Evolutionary conservation across 768 basidiomycete species (phyloP), one percentile per base, ranked within the genome.

Genomic region (Bullera alba): DNA sequence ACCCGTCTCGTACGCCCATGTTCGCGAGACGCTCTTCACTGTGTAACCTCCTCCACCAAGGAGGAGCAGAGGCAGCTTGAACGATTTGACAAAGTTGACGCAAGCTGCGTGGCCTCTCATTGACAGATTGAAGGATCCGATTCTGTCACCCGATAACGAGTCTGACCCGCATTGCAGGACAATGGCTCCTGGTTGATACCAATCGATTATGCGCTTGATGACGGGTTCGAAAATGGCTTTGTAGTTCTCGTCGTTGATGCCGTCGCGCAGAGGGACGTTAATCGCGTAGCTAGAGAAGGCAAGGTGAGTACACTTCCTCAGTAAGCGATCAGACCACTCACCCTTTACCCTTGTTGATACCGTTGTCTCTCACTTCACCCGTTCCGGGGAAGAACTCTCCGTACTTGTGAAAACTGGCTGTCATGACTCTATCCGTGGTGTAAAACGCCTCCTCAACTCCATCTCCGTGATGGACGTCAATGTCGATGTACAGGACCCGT

Each of bases 401-500:
- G 58, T 96, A 99, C 73, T 97, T 96, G 71, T 99, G 95, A 74
- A 97, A 95, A 61, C 87, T 91, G 65, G 84, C 84, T 0, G 93
- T 97, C 95, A 97, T 97, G 50, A 99, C 95, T 37, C 95, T 80
- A 70, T 99, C 93, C 19, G 95, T 97, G 3, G 91, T 92, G 73
- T 97, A 99, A 72, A 99, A 99, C 0, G 95, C 95, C 73, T 99
- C 95, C 70, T 99, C 95, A 21, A 99, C 95, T 36, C 95, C 95
- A 72, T 99, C 95, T 15, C 95, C 95, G 55, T 99, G 95, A 69
- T 99, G 95, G 1, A 95, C 88, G 69, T 99, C 95, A 51, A 99
- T 92, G 68, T 99, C 95, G 60, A 99, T 91, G 74, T 99, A 99
- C 19, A 99, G 78, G 25, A 99, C 95, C 28, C 95, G 81, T 12